phyloP scores from a whole-genome alignment of 129 eudicot genomes.

The Centaurea solstitialis region DNA sequence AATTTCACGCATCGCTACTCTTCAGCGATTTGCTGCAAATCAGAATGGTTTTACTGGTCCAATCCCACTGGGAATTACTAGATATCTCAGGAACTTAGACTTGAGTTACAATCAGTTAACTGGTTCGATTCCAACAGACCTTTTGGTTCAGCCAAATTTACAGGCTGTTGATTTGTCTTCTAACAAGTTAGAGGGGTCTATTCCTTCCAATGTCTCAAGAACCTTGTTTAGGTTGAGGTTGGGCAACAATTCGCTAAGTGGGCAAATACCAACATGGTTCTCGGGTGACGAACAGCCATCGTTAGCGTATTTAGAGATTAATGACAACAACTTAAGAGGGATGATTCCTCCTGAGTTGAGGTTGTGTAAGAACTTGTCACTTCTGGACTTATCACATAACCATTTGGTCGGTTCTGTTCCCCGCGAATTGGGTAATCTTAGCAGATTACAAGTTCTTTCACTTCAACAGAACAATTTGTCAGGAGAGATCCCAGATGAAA shows the following conservation, averaged over 20 bases:
- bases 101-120: slow-evolving; percentile 62
- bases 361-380: slow-evolving; percentile 39
- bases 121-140: slow-evolving; percentile 62
- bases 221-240: slow-evolving; percentile 63
- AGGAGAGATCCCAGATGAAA: slow-evolving; percentile 60
- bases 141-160: slow-evolving; percentile 53
- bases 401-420: slow-evolving; percentile 52
- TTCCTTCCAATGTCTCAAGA: slow-evolving; percentile 47
- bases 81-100: slow-evolving; percentile 48
- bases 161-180: slow-evolving; percentile 57
- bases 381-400: slow-evolving; percentile 68
- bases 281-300: slow-evolving; percentile 24
- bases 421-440: slow-evolving; percentile 45
- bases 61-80: slow-evolving; percentile 56
- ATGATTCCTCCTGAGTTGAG: slow-evolving; percentile 58
- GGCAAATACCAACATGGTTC: slow-evolving; percentile 45
- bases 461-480: slow-evolving; percentile 58
- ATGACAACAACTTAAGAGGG: slow-evolving; percentile 51
- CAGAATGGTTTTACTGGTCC: slow-evolving; percentile 54
- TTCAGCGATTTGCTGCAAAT: slow-evolving; percentile 73
- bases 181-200: slow-evolving; percentile 49
- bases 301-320: slow-evolving; percentile 66
- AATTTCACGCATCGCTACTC: slow-evolving; percentile 30
- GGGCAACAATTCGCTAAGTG: slow-evolving; percentile 52
- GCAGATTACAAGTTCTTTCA: slow-evolving; percentile 48